Base-by-base conservation (phyloP, 176 grass and related monocot genomes). In the Musa beccarii region DNA sequence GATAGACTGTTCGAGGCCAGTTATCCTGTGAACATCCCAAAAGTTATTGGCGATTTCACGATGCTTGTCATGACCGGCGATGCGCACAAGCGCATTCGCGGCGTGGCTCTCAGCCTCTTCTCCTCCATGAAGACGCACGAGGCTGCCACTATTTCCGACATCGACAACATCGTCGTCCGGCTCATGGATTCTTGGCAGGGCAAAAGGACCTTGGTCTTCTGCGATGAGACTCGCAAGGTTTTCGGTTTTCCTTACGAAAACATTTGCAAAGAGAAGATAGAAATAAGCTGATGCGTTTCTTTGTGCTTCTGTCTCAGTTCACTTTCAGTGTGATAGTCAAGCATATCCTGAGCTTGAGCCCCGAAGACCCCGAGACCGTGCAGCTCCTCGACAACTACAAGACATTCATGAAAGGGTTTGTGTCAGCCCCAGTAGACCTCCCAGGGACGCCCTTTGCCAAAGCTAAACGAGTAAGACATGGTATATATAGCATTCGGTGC, bases 31-130 rank as follows among this genome's bases (percentile, higher is more conserved):
- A 13, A 53, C 19, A 68, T 87, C 78, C 71, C 69, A 6, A 81
- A 78, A 55, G 52, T 87, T 63, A 66, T 87, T 34, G 85, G 85
- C 23, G n/a, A 34, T 0, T 73, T 64, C 12, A 75, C 81, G 10
- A 19, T 87, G n/a, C 70, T 87, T 0, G 65, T 78, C 26, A 77
- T 81, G 50, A 83, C 81, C 2, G 85, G 85, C 15, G 77, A 84
- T 1, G 34, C 1, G 15, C 85, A 84, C 81, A 68, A 63, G 55
- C 70, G 75, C 13, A 11, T 81, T 10, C 72, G 85, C 7, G 64
- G 13, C 52, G 15, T 81, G 7, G 78, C 72, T 2, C 67, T 87
- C 22, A 15, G 54, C 16, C 12, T 87, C 69, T 65, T 77, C 53
- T 67, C 72, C 1, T 34, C 65, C 52, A 66, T 76, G 17, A 80